Conservation (phyloP, 2,329 filamentous ascomycete genomes). For the Torrubiellomyces zombiae region DNA sequence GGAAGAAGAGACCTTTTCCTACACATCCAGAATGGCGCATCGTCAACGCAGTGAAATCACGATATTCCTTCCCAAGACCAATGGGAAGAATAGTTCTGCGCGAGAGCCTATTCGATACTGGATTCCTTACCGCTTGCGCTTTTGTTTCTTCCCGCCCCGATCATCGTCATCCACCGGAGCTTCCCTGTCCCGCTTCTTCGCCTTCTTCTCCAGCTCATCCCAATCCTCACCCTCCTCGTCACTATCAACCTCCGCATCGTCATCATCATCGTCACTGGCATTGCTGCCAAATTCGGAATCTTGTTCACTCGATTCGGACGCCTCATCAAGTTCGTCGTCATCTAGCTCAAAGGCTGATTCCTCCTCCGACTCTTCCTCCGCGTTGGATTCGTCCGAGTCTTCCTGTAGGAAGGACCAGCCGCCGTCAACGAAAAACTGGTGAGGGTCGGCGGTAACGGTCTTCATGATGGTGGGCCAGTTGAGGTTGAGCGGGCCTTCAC, state of each 20-base stretch:
- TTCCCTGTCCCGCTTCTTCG: slow-evolving; percentile 68
- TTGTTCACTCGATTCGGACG: slow-evolving; percentile 59
- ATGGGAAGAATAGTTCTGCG: no score
- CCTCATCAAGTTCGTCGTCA: slow-evolving; percentile 73
- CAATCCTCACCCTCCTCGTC: slow-evolving; percentile 78
- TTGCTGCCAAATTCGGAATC: slow-evolving; percentile 91
- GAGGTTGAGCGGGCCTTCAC: slow-evolving; percentile 87
- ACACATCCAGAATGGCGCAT: no score
- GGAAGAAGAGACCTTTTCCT: no score
- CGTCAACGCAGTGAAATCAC: no score
- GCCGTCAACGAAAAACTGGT: slow-evolving; percentile 87
- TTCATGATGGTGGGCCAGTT: slow-evolving; percentile 99
- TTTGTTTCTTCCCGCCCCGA: slow-evolving; percentile 46
- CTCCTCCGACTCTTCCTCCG: slow-evolving; percentile 64
- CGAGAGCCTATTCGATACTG: no score
- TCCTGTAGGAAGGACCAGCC: slow-evolving; percentile 86
- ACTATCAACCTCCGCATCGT: slow-evolving; percentile 39
- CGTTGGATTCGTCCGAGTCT: slow-evolving; percentile 73
- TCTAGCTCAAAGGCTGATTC: slow-evolving; percentile 86
- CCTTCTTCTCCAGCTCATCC: slow-evolving; percentile 89
- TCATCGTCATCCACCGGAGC: slow-evolving; percentile 37
- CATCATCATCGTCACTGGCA: slow-evolving; percentile 62
- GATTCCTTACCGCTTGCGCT: slow-evolving; percentile 22
- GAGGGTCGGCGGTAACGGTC: slow-evolving; percentile 84
- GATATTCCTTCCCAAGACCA: no score